Evolutionary conservation across 768 basidiomycete species (phyloP).

Genomic region (Pleurotus tuoliensis): DNA sequence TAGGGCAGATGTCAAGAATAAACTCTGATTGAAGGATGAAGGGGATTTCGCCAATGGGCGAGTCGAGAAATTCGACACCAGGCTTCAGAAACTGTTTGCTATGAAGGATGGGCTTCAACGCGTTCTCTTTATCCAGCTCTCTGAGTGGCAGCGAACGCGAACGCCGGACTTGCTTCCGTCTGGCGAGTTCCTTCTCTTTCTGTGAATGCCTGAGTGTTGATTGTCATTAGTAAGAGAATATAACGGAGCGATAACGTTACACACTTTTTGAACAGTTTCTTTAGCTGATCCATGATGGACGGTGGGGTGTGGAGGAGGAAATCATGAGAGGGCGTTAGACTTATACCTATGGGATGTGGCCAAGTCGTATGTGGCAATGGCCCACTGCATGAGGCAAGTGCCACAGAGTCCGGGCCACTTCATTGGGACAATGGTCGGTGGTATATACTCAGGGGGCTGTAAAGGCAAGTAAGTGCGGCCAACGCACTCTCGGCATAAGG

Average conservation of each 20-base stretch:
- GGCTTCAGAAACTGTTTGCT: neutral
- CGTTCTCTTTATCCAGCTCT: neutral
- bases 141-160: constrained; percentile 3
- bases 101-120: neutral
- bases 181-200: neutral
- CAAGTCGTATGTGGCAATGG: neutral
- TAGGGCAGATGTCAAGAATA: constrained; percentile 1
- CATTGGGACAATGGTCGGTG: no score
- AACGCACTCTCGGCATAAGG: neutral
- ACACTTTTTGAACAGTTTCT: constrained; percentile 1
- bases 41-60: neutral
- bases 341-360: neutral
- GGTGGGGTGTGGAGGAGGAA: neutral
- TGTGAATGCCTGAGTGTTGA: neutral
- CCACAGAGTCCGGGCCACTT: no score
- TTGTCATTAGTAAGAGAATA: neutral
- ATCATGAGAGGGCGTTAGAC: neutral
- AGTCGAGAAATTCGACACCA: neutral
- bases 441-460: no score
- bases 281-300: constrained; percentile 1
- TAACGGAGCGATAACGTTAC: neutral
- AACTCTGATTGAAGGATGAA: neutral
- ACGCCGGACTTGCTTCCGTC: neutral
- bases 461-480: no score
- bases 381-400: no score